These are phyloP conservation scores for Durusdinium trenchii DNA, from an alignment of 73 alveolate species.

Conservation along the genomic window DNA sequence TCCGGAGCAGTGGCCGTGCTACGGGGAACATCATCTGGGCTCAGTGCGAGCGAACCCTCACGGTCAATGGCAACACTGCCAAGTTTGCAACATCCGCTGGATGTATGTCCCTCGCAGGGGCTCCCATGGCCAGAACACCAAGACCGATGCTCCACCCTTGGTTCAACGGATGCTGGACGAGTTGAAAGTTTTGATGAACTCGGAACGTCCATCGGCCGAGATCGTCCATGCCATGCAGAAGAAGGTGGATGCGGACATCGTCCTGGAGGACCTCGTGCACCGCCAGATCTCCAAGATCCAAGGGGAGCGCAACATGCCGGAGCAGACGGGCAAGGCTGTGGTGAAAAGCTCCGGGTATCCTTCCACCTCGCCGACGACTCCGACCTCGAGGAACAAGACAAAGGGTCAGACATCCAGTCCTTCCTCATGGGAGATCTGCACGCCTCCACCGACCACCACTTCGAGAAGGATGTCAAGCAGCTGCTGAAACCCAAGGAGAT, in stretches of 20 bases:
- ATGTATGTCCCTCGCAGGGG: not conserved
- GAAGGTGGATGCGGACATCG: slow-evolving; percentile 41
- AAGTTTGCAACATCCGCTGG: not conserved
- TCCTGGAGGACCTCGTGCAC: not conserved
- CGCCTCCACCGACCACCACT: not conserved
- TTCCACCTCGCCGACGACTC: no score
- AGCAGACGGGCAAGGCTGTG: no score
- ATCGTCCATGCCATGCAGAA: slow-evolving; percentile 13
- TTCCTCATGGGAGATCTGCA: no score
- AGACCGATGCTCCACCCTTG: not conserved
- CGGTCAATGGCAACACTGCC: slow-evolving; percentile 22
- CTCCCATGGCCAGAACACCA: not conserved
- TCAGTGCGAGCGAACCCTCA: not conserved
- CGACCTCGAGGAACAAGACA: no score
- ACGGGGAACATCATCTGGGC: not conserved
- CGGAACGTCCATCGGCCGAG: not conserved
- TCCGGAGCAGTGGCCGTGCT: not conserved
- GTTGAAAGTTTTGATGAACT: not conserved
- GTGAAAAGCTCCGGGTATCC: no score
- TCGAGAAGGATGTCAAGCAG: no score
- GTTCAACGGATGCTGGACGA: slow-evolving; percentile 16
- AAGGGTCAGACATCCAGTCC: no score
- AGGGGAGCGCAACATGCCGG: no score
- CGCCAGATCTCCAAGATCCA: not conserved
- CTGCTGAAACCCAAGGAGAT: no score